Evolutionary conservation across 768 basidiomycete species (phyloP).

Genomic region (Thelephora aurantiotincta): DNA sequence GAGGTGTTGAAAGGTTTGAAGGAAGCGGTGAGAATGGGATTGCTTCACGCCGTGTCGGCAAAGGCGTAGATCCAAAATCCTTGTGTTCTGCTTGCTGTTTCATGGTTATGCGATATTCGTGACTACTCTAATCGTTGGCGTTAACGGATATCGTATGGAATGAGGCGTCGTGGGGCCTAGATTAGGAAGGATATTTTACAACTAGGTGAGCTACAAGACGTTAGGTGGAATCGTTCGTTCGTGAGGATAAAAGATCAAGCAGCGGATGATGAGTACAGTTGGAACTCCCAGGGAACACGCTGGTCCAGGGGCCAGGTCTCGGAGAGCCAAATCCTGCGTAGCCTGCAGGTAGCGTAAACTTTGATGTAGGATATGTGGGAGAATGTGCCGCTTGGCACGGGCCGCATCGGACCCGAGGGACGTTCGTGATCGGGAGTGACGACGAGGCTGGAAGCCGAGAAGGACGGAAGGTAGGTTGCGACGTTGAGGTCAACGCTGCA

Average conservation of each 20-base stretch:
- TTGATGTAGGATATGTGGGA: slow-evolving; percentile 61
- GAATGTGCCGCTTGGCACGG: slow-evolving; percentile 38
- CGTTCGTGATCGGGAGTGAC: slow-evolving; percentile 6
- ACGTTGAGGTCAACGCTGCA: slow-evolving; percentile 49
- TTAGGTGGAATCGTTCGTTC: too few relatives aligned
- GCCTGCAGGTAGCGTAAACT: slow-evolving; percentile 64
- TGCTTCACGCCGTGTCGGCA: slow-evolving; percentile 4
- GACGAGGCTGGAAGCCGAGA: slow-evolving; percentile 32
- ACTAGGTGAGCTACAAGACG: too few relatives aligned
- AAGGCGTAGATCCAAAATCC: too few relatives aligned
- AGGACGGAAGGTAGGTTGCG: slow-evolving; percentile 43
- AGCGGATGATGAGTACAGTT: slow-evolving; percentile 38
- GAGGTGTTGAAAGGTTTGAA: slow-evolving; percentile 45
- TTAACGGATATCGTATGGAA: too few relatives aligned
- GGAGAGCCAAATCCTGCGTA: slow-evolving; percentile 67
- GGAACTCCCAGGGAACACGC: slow-evolving; percentile 62
- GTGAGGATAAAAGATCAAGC: not conserved
- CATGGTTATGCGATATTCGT: too few relatives aligned
- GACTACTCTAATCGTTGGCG: too few relatives aligned
- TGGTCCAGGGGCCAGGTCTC: slow-evolving; percentile 31
- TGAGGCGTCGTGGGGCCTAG: too few relatives aligned
- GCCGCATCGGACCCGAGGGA: not conserved
- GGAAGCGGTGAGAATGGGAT: slow-evolving; percentile 19
- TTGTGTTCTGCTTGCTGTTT: too few relatives aligned
- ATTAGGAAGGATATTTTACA: too few relatives aligned